A percentile compares a stretch with the other conserved stretches of the same genome.
phyloP scores from a whole-genome alignment of 352 stramenopile genomes.

The Phytophthora sp. region DNA sequence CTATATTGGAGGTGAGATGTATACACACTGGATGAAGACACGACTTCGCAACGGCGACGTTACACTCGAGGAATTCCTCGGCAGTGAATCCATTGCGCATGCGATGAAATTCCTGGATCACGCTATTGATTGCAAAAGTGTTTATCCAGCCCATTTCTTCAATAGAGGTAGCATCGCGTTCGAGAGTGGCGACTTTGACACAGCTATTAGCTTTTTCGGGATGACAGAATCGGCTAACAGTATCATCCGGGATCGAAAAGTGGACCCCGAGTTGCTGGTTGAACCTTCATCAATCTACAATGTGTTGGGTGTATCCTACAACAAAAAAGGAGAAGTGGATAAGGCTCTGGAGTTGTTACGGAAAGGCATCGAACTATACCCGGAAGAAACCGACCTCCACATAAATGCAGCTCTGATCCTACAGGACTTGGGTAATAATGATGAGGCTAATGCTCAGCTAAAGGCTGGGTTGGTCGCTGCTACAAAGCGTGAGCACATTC shows the following conservation, averaged over 20 bases:
- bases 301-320: conserved; percentile 47
- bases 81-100: conserved; percentile 35
- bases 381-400: conserved; percentile 47
- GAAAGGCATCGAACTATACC: conserved; percentile 42
- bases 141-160: conserved; percentile 52
- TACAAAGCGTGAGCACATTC: conserved; percentile 19
- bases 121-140: conserved; percentile 33
- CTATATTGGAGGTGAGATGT: conserved; percentile 47
- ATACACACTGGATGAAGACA: conserved; percentile 41
- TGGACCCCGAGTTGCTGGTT: conserved; percentile 52
- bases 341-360: conserved; percentile 42
- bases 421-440: conserved; percentile 20
- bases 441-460: conserved; percentile 35
- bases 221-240: conserved; percentile 41
- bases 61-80: conserved; percentile 25
- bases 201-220: conserved; percentile 43
- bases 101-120: conserved; percentile 42
- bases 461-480: conserved; percentile 23
- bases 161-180: conserved; percentile 46
- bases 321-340: conserved; percentile 32
- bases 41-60: conserved; percentile 5
- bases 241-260: conserved; percentile 35
- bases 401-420: conserved; percentile 57
- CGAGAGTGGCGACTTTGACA: conserved; percentile 40
- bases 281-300: conserved; percentile 49